These are phyloP conservation scores for Pythium grandisporangium DNA, from an alignment of 352 stramenopile genomes.

Conservation along the genomic window DNA sequence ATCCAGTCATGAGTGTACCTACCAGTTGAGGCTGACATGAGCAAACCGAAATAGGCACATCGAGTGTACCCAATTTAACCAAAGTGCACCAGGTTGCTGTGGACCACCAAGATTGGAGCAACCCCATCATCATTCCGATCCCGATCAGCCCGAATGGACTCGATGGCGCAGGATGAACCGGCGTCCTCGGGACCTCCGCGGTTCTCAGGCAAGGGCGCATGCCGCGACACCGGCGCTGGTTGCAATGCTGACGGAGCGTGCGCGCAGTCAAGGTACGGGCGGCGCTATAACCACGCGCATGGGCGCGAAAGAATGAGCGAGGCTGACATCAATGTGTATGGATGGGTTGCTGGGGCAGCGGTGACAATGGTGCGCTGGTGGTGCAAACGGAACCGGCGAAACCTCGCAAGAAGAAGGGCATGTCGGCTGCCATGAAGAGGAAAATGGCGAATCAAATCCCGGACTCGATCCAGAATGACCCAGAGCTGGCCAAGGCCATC, in stretches of 20 bases:
- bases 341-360: conserved; percentile 7
- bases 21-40: too few species aligned
- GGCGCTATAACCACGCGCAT: too few species aligned
- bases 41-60: too few species aligned
- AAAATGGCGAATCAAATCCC: conserved; percentile 86
- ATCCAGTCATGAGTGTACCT: too few species aligned
- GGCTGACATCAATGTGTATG: too few species aligned
- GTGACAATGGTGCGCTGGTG: conserved; percentile 14
- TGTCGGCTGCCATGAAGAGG: conserved; percentile 39
- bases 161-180: not conserved
- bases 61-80: too few species aligned
- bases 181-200: conserved; percentile 20
- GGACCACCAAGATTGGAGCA: too few species aligned
- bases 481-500: conserved; percentile 88
- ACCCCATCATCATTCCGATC: too few species aligned
- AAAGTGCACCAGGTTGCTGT: too few species aligned
- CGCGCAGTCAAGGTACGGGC: too few species aligned
- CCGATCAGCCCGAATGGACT: too few species aligned
- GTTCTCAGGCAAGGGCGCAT: conserved; percentile 60
- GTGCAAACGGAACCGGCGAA: conserved; percentile 16
- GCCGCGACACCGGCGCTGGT: not conserved
- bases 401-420: conserved; percentile 45
- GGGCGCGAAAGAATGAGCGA: too few species aligned
- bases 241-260: conserved; percentile 4
- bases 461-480: conserved; percentile 85